A percentile compares a stretch with the other conserved stretches of the same genome.
These are phyloP conservation scores for Cyberlindnera galapagoensis DNA, from an alignment of 805 yeast species.

Conservation along the genomic window DNA sequence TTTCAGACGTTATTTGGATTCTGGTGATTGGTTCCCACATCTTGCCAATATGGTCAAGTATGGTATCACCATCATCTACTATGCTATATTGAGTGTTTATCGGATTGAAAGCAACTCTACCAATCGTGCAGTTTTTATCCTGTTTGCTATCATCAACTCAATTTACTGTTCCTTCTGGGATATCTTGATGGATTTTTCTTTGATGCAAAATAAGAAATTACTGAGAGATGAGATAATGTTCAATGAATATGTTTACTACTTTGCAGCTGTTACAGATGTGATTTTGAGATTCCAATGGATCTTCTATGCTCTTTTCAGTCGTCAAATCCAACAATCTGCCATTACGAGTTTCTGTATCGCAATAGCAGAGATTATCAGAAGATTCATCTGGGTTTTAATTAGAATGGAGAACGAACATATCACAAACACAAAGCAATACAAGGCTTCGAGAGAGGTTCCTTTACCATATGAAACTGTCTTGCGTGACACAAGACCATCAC, in stretches of 20 bases:
- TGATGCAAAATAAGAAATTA: conserved; percentile 59
- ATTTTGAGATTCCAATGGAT: conserved; percentile 86
- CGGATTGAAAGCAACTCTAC: conserved; percentile 45
- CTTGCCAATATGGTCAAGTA: conserved; percentile 84
- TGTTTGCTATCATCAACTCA: conserved; percentile 71
- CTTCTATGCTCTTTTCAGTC: conserved; percentile 73
- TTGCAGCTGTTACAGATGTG: conserved; percentile 69
- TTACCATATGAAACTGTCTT: conserved; percentile 62
- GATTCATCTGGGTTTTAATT: conserved; percentile 86
- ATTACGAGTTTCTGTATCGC: conserved; percentile 80
- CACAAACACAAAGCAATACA: conserved; percentile 74
- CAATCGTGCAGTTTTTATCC: conserved; percentile 53
- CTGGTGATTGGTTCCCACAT: conserved; percentile 96
- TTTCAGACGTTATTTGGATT: conserved; percentile 81
- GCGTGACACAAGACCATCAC: conserved; percentile 23
- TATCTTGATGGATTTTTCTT: conserved; percentile 91
- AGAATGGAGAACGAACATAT: conserved; percentile 97
- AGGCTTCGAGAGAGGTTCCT: conserved; percentile 84
- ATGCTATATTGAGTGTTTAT: conserved; percentile 68
- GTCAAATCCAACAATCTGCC: conserved; percentile 81
- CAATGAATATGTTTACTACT: conserved; percentile 56
- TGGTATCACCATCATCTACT: conserved; percentile 55
- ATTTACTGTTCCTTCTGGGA: conserved; percentile 77
- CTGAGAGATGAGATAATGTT: conserved; percentile 70
- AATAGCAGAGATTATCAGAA: conserved; percentile 69